phyloP scores from a whole-genome alignment of 345 rosid genomes.

The Eucalyptus marginata region DNA sequence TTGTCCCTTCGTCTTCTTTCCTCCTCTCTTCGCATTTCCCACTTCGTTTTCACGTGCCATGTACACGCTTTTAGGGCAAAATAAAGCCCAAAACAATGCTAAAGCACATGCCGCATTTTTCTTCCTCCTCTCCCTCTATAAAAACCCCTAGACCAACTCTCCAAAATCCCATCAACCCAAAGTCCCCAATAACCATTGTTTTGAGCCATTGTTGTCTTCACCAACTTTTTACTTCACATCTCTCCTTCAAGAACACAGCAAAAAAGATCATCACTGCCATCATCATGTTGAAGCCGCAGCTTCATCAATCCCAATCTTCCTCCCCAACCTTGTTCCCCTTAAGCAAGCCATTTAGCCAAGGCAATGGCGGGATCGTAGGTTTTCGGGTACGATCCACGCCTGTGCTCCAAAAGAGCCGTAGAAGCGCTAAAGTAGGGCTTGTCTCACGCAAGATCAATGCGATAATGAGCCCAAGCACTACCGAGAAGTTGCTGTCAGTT shows the following conservation, averaged over 20 bases:
- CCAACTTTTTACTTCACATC: not conserved
- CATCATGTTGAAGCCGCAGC: conserved; percentile 23
- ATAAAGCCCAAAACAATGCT: not conserved
- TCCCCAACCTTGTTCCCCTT: not conserved
- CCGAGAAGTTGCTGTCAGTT: not conserved
- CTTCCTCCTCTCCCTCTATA: not conserved
- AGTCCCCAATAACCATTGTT: not conserved
- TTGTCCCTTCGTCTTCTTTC: not conserved
- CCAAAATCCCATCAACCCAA: not conserved
- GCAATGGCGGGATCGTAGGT: not conserved
- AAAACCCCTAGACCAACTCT: not conserved
- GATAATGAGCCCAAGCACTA: not conserved
- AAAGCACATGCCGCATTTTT: not conserved
- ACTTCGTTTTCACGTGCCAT: not conserved
- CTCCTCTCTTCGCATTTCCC: not conserved
- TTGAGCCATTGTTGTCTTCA: not conserved
- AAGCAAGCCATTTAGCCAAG: conserved; percentile 13
- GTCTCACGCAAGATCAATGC: not conserved
- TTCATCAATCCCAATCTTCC: not conserved
- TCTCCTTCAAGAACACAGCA: not conserved
- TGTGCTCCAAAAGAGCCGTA: not conserved
- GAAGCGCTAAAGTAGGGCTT: not conserved
- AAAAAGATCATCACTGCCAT: not conserved
- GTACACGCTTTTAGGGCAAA: not conserved
- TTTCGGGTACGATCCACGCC: not conserved